phyloP scores from a whole-genome alignment of 106 monocot genomes.

The Dendrobium catenatum region DNA sequence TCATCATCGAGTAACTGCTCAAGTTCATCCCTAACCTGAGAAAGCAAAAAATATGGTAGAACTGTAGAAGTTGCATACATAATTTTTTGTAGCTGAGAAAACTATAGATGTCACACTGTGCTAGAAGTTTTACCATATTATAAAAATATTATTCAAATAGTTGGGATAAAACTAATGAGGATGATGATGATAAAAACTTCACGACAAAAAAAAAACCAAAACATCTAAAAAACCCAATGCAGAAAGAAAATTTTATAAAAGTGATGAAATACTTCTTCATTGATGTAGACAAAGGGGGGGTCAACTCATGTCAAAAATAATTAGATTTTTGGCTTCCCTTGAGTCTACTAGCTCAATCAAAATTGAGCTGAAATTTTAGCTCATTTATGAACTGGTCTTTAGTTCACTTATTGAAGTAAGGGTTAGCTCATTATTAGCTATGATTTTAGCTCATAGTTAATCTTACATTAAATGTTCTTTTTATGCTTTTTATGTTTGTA shows the following conservation, averaged over 20 bases:
- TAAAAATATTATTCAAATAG: background rate
- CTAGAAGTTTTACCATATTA: background rate
- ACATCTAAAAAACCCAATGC: background rate
- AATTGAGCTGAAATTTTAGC: too few relatives aligned
- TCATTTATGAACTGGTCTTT: too few relatives aligned
- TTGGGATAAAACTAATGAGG: background rate
- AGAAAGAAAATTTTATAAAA: background rate
- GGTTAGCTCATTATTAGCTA: too few relatives aligned
- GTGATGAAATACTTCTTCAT: background rate
- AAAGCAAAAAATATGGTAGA: background rate
- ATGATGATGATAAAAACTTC: background rate
- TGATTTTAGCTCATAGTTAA: too few relatives aligned
- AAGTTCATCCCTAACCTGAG: constrained; percentile 87
- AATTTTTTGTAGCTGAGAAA: background rate
- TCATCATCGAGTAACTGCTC: constrained; percentile 93
- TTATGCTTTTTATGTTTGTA: too few relatives aligned
- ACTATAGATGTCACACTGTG: background rate
- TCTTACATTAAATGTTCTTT: too few relatives aligned
- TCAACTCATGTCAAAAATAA: too few relatives aligned
- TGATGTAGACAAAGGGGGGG: too few relatives aligned
- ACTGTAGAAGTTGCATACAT: background rate
- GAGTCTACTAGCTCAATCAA: too few relatives aligned
- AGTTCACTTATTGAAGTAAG: too few relatives aligned
- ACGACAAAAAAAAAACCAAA: background rate
- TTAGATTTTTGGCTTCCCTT: too few relatives aligned